Evolutionary conservation across 257 asterid genomes (phyloP), one percentile per base, ranked within the genome.

Genomic region (Knoxia roxburghii): DNA sequence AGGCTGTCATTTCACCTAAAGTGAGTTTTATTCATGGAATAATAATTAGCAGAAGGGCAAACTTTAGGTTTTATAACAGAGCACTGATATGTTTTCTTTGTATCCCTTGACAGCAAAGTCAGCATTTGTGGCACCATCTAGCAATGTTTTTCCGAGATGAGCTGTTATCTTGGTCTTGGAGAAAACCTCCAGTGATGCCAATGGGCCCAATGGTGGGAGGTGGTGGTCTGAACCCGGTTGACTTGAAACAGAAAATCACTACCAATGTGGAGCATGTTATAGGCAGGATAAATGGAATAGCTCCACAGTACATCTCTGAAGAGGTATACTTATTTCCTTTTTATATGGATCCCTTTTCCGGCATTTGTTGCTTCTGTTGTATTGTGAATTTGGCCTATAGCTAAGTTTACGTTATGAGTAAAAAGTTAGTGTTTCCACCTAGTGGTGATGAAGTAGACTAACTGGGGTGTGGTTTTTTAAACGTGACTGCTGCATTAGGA

Each of bases 101-200:
- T 51, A 70, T 68, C n/a, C 14, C 21, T 21, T 40, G 84, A 81
- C 96, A 94, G 97, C 99, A 94, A 90, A 88, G 78, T 72, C 96
- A 90, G 75, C 99, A 90, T 79, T 50, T 94, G 68, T 94, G 96
- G 97, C 94, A 94, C 83, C 97, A 94, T 78, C 76, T 94, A 78
- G 99, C 99, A 3, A 88, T 90, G 96, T 94, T 94, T 74, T 94
- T 94, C 86, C 97, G 99, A n/a, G 99, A 94, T 76, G 99, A 94
- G 83, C 70, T 94, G 77, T 80, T 94, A 61, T 94, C 99, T 33
- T 94, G 99, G 99, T 90, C 97, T 52, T 94, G 96, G 98, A 88
- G 98, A 81, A 84, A 91, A 82, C 96, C 98, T 45, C 87, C 84
- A 10, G 98, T 96, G 67, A 84, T 87, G 88, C 92, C 91, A 23